Conservation (phyloP, 768 basidiomycete species). For the Asterophora parasitica region DNA sequence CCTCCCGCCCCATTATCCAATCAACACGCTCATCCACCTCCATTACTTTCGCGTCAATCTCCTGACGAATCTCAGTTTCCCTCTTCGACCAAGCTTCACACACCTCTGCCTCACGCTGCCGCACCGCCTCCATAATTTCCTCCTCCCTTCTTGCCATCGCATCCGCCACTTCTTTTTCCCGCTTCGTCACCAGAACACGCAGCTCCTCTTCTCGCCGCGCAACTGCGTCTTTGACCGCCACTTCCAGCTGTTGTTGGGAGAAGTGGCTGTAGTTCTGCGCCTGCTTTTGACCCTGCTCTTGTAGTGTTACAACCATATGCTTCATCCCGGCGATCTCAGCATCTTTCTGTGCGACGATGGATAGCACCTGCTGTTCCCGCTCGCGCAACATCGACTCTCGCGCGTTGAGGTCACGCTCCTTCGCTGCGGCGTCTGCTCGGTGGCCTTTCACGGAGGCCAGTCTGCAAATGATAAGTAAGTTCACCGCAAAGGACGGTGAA, state of each 20-base stretch:
- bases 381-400: constrained; percentile 54
- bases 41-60: constrained; percentile 41
- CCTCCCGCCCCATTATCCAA: constrained; percentile 47
- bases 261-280: constrained; percentile 20
- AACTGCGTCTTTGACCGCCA: constrained; percentile 53
- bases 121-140: constrained; percentile 66
- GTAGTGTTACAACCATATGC: constrained; percentile 38
- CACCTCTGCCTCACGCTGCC: constrained; percentile 59
- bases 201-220: constrained; percentile 64
- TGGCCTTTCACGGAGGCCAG: constrained; percentile 61
- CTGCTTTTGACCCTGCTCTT: constrained; percentile 21
- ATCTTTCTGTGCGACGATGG: constrained; percentile 53
- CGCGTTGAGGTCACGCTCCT: constrained; percentile 59
- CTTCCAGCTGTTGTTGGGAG: constrained; percentile 37
- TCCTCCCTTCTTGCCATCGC: constrained; percentile 65
- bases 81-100: constrained; percentile 51
- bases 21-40: constrained; percentile 48
- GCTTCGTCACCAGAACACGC: constrained; percentile 54
- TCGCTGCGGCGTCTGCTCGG: constrained; percentile 46
- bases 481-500: neutral
- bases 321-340: constrained; percentile 50
- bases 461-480: constrained; percentile 32
- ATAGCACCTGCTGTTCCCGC: constrained; percentile 46
- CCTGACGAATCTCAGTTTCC: constrained; percentile 47
- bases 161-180: constrained; percentile 65